phyloP scores from a whole-genome alignment of 202 grass and related monocot genomes.

The Brachypodium distachyon region DNA sequence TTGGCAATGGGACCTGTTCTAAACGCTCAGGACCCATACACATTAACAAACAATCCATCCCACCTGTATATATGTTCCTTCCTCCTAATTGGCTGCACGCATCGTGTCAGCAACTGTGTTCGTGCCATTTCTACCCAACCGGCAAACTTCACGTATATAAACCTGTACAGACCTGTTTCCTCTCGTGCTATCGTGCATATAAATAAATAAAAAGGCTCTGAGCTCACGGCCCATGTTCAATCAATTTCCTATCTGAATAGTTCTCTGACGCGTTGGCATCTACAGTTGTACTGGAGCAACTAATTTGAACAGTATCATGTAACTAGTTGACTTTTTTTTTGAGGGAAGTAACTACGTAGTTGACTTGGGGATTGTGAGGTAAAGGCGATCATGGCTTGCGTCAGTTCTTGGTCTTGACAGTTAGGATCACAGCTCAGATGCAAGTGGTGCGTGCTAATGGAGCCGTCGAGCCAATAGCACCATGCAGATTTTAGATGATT shows the following conservation, averaged over 20 bases:
- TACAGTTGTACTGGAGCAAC: no score
- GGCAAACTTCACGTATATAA: background rate
- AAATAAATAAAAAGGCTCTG: conserved; percentile 5
- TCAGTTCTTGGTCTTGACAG: background rate
- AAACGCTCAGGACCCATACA: conserved; percentile 2
- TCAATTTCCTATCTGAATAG: background rate
- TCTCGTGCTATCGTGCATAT: conserved; percentile 23
- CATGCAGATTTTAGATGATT: background rate
- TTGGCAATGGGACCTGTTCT: conserved; percentile 96
- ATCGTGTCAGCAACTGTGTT: conserved; percentile 29
- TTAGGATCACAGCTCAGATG: background rate
- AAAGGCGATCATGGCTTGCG: background rate
- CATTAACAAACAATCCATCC: conserved; percentile 37
- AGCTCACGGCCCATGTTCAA: background rate
- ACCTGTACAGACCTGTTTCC: conserved; percentile 25
- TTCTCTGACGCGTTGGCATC: background rate
- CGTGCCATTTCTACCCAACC: background rate
- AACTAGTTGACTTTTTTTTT: background rate
- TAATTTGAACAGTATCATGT: background rate
- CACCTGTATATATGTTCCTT: conserved; percentile 39
- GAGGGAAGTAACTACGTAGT: no score
- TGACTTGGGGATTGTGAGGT: background rate
- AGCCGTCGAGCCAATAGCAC: background rate
- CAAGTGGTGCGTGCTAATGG: background rate
- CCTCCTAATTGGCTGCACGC: conserved; percentile 20